Conservation (phyloP, 2,329 filamentous ascomycete species). For the Pestalotiopsis sp. region DNA sequence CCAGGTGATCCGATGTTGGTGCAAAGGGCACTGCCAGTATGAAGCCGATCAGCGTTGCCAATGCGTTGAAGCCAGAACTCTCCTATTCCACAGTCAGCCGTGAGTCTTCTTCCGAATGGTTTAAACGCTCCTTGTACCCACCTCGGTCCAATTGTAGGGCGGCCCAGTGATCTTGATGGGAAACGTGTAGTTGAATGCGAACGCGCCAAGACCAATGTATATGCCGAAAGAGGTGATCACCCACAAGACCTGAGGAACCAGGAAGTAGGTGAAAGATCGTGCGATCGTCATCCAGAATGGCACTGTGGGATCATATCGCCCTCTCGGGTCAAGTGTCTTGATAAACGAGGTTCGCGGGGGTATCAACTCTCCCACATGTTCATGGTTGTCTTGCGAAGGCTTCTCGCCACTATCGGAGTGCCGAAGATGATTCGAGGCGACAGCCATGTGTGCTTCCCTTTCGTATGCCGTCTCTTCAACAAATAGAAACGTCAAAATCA, state of each 20-base stretch:
- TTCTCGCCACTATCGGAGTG: conserved; percentile 26
- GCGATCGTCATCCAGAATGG: conserved; percentile 42
- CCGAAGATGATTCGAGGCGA: conserved; percentile 17
- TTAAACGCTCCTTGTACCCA: neutral
- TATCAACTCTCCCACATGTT: conserved; percentile 16
- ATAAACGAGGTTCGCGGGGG: conserved; percentile 41
- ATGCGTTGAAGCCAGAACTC: conserved; percentile 28
- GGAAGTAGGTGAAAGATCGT: conserved; percentile 45
- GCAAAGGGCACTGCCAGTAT: conserved; percentile 40
- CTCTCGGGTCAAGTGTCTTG: conserved; percentile 39
- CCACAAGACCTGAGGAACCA: conserved; percentile 48
- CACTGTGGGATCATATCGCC: conserved; percentile 37
- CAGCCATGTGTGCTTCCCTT: conserved; percentile 23
- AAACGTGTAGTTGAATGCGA: conserved; percentile 49
- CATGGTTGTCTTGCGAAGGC: conserved; percentile 19
- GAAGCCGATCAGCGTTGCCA: conserved; percentile 39
- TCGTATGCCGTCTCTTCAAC: conserved; percentile 55
- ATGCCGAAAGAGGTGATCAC: conserved; percentile 48
- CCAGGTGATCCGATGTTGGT: conserved; percentile 38
- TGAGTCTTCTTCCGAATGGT: neutral
- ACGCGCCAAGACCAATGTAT: conserved; percentile 46
- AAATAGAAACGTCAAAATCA: conserved; percentile 51
- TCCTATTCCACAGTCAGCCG: conserved; percentile 18
- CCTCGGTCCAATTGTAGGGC: conserved; percentile 44
- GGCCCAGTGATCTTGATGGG: conserved; percentile 44